Base-by-base conservation (phyloP, 495 filamentous ascomycete genomes). In the Penicillium odoratum region DNA sequence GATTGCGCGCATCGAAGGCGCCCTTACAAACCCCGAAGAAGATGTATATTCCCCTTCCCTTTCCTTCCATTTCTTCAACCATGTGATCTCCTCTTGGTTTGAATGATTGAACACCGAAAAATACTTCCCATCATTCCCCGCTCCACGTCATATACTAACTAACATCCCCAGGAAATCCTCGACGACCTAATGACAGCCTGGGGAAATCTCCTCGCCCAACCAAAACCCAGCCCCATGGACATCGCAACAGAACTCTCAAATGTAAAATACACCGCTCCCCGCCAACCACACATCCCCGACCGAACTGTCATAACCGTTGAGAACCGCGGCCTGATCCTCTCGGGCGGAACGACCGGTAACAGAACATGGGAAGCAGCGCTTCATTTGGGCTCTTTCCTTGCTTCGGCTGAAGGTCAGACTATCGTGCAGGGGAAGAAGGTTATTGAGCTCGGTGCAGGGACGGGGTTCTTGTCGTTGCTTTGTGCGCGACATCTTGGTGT, bases 301-400 rank as follows among this genome's bases (percentile, higher is more conserved):
- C 55, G 64, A 31, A 71, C 71, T 43, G 64, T 78, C 4, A 69
- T 68, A 31, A 78, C 71, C 15, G 71, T 66, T 13, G 93, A 98
- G 74, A 86, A 88, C 10, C 85, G 88, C 4, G 80, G 81, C 29
- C 69, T 97, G 1, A 84, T 98, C 43, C 85, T 90, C 8, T 83
- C 84, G 0, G 74, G 79, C 6, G 91, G 90, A 4, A 96, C 90
- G 3, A 97, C 93, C 0, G 93, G 93, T 0, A 77, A 91, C 29
- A 84, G 93, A 10, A 98, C 93, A 5, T 98, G 93, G 93, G 93
- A 97, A 74, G 93, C 93, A 4, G 85, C 91, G 0, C 73, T 98
- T n/a, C 88, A 92, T 66, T 79, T 97, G 0, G 91, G 86, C 0
- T 81, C 89, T 21, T 96, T 86, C 60, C 84, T 94, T 33, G 74